phyloP scores from a whole-genome alignment of 2,329 filamentous ascomycete species.

The Rhytidhysteron rufulum region DNA sequence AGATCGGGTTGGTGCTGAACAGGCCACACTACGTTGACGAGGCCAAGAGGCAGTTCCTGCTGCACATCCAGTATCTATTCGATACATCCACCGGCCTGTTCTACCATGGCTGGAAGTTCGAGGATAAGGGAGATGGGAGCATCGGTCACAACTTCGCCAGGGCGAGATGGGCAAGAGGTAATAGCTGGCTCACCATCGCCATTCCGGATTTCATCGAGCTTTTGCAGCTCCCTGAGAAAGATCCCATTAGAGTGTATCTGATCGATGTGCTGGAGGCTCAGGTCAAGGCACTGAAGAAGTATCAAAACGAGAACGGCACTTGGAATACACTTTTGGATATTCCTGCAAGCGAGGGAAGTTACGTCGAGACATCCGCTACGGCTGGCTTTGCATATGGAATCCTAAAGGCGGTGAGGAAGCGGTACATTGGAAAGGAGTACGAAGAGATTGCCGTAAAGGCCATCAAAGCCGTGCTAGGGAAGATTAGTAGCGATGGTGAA shows the following conservation, averaged over 20 bases:
- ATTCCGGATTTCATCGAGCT: slow-evolving; percentile 78
- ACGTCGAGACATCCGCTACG: slow-evolving; percentile 72
- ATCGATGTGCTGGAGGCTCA: slow-evolving; percentile 65
- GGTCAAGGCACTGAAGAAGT: slow-evolving; percentile 57
- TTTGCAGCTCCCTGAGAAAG: slow-evolving; percentile 55
- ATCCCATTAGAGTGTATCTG: slow-evolving; percentile 60
- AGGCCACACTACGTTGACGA: slow-evolving; percentile 72
- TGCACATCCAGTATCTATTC: slow-evolving; percentile 76
- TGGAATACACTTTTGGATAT: slow-evolving; percentile 75
- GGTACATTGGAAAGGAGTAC: slow-evolving; percentile 63
- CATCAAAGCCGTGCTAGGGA: slow-evolving; percentile 62
- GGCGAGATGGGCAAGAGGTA: slow-evolving; percentile 58
- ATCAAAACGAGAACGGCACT: slow-evolving; percentile 61
- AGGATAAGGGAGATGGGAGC: slow-evolving; percentile 51
- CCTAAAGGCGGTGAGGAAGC: slow-evolving; percentile 66
- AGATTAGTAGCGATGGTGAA: slow-evolving; percentile 65
- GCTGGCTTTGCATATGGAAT: slow-evolving; percentile 80
- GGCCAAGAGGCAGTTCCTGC: slow-evolving; percentile 71
- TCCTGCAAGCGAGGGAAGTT: slow-evolving; percentile 63
- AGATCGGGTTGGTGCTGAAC: slow-evolving; percentile 69
- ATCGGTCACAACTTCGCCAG: slow-evolving; percentile 55
- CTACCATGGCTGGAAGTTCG: slow-evolving; percentile 80
- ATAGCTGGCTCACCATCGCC: slow-evolving; percentile 77
- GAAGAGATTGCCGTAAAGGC: slow-evolving; percentile 61
- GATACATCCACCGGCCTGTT: slow-evolving; percentile 69